A percentile compares a stretch with the other conserved stretches of the same genome.
Conservation (phyloP, 2,329 filamentous ascomycete species). For the Colletotrichum sp. region DNA sequence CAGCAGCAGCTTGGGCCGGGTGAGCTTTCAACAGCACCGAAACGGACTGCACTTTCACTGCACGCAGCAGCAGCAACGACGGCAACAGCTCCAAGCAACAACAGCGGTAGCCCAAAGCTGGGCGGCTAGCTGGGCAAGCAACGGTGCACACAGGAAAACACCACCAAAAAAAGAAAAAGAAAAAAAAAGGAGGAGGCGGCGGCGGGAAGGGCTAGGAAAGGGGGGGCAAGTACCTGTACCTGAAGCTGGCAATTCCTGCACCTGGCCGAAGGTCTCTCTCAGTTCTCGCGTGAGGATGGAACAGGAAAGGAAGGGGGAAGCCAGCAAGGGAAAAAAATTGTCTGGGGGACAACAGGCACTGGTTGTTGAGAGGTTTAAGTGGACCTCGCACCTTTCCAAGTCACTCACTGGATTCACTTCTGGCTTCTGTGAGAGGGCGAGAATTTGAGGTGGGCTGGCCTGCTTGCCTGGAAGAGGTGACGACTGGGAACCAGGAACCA, state of each 20-base stretch:
- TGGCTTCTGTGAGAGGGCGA: not conserved
- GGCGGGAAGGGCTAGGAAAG: not conserved
- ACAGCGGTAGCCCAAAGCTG: not conserved
- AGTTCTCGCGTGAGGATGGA: slow-evolving; percentile 13
- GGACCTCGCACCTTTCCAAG: slow-evolving; percentile 15
- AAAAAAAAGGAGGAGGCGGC: not conserved
- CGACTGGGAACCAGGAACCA: not conserved
- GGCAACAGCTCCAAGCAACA: not conserved
- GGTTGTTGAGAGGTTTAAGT: slow-evolving; percentile 25
- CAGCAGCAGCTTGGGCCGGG: not conserved
- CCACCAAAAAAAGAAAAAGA: not conserved
- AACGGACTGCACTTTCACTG: not conserved
- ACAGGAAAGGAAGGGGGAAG: slow-evolving; percentile 10
- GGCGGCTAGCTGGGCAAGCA: not conserved
- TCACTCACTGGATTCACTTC: slow-evolving; percentile 9
- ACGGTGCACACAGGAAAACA: not conserved
- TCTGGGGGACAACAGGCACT: slow-evolving; percentile 17
- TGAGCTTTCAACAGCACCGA: not conserved
- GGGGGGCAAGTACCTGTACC: slow-evolving; percentile 1
- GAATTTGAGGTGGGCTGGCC: not conserved
- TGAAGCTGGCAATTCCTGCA: not conserved
- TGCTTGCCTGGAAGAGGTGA: not conserved
- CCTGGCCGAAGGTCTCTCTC: slow-evolving; percentile 1
- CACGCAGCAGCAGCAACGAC: not conserved
- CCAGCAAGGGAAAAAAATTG: slow-evolving; percentile 5